Evolutionary conservation across 2,329 filamentous ascomycete genomes (phyloP).

Genomic region (Neopestalotiopsis sp.): DNA sequence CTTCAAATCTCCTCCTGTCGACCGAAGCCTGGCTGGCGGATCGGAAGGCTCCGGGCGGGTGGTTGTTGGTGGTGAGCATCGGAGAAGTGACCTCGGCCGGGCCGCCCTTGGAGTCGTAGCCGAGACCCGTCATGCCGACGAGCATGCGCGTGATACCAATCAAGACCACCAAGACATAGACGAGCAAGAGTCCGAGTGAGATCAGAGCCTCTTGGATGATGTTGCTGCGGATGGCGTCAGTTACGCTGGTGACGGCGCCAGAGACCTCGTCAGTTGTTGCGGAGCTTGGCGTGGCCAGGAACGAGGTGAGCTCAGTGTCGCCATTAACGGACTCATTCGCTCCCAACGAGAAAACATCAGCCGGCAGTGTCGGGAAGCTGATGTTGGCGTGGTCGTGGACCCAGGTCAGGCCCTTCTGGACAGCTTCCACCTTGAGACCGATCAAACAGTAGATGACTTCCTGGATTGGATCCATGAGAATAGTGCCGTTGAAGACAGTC

Average conservation of each 20-base stretch:
- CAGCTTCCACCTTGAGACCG: conserved; percentile 80
- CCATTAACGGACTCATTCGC: conserved; percentile 65
- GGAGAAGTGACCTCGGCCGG: neutral
- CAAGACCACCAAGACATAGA: conserved; percentile 81
- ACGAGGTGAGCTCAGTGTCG: conserved; percentile 66
- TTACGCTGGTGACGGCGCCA: conserved; percentile 73
- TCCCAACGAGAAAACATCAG: conserved; percentile 83
- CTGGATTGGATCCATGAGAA: conserved; percentile 78
- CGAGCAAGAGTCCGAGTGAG: conserved; percentile 71
- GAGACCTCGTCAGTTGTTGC: conserved; percentile 83
- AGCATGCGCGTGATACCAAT: conserved; percentile 71
- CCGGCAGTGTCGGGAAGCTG: conserved; percentile 76
- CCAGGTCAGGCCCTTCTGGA: conserved; percentile 93
- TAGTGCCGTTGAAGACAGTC: conserved; percentile 78
- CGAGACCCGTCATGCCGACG: conserved; percentile 22
- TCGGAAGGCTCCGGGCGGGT: neutral
- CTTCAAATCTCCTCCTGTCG: neutral
- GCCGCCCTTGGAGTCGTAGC: conserved; percentile 9
- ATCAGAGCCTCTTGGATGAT: conserved; percentile 83
- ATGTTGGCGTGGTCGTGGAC: conserved; percentile 86
- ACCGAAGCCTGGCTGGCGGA: neutral
- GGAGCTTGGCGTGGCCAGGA: conserved; percentile 77
- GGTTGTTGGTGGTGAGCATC: neutral
- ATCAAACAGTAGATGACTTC: conserved; percentile 88
- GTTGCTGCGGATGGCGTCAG: conserved; percentile 66